Evolutionary conservation across 2,329 filamentous ascomycete species (phyloP), one percentile per base, ranked within the genome.

Genomic region (Apiospora arundinis): DNA sequence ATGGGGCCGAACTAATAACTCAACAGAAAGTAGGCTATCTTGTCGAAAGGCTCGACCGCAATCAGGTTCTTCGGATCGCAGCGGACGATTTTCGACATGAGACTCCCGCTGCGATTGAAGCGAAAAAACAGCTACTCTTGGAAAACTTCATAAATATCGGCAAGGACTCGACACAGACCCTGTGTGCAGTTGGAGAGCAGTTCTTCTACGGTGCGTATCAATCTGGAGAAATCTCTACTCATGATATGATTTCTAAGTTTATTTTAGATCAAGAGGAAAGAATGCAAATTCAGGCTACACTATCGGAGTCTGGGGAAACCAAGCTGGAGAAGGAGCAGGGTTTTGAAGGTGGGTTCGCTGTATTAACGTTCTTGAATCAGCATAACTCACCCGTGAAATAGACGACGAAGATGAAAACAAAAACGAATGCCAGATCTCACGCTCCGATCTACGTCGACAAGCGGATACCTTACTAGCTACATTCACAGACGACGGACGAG

Each of bases 341-440:
- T 1, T 4, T 6, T 4, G 8, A 32, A 1, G 6, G 52, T 60
- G 5, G 16, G 16, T 37, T 37, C 9, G 2, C 1, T 18, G 0
- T 5, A 12, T 18, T 4, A 4, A 56, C 12, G 4, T 4, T 52
- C 21, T 6, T 0, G 8, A 18, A 11, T 1, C 1, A 21, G 1
- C 21, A 9, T 1, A 21, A 6, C 52, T 60, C 2, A 60, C 28
- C 52, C 18, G 21, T 37, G 1, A 5, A 37, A 9, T 1, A 4
- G 52, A 37, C 1, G 25, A 11, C 2, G 25, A 60, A 9, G 5
- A 14, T 32, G 49, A 28, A 28, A 11, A 3, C 2, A 8, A 7
- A 16, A 3, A 21, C 1, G 2, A 0, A 0, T 21, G 21, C 16
- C 21, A 18, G 16, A 5, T 37, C 16, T 60, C 28, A 37, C 52